Base-by-base conservation (phyloP, 1,284 basidiomycete genomes). In the Leccinum angustisporum region DNA sequence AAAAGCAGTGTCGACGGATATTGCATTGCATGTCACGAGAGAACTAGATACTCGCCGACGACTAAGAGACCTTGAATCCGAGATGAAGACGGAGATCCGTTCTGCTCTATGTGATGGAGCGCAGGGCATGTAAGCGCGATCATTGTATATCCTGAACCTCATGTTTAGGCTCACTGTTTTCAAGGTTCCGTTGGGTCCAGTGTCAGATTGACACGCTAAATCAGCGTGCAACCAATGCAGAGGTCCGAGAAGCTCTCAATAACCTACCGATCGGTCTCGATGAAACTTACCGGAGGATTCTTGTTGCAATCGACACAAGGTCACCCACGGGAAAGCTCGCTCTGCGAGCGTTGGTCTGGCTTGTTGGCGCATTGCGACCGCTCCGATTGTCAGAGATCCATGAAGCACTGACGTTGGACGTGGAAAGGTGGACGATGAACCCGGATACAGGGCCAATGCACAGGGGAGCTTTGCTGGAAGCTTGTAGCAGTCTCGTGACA, bases 111-210 rank as follows among this genome's bases (percentile, higher is more conserved):
- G 57, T 33, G 31, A 31, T 8, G 54, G 27, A 21, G 64, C 65
- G 43, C 57, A 65, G 5, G 62, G 65, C 16, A 64, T 66, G 65
- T 66, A 57, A 38, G 43, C 43, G 43, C 43, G 43, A 48, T 40
- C 21, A 2, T 5, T 8, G n/a, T 25, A 51, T 65, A 30, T 48
- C 5, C 5, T 46, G 16, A 40, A 27, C 2, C 25, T 48, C 21
- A 21, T 6, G 21, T 14, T 54, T 9, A 34, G 4, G 5, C 50
- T 63, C 9, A 62, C 2, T 5, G 3, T 31, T 40, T 48, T 16
- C 51, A 48, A 65, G 63, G 63, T 63, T 63, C 52, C 62, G 58
- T 2, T 63, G 62, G 62, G 62, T 64, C 4, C 63, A 63, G 7
- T 63, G 63, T 33, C 63, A 63, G 14, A 56, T 63, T 1, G 51